Percentiles rank a stretch among this genome's conserved stretches.
These are phyloP conservation scores for Apiosordaria backusii DNA, from an alignment of 495 filamentous ascomycete genomes.

Conservation along the genomic window DNA sequence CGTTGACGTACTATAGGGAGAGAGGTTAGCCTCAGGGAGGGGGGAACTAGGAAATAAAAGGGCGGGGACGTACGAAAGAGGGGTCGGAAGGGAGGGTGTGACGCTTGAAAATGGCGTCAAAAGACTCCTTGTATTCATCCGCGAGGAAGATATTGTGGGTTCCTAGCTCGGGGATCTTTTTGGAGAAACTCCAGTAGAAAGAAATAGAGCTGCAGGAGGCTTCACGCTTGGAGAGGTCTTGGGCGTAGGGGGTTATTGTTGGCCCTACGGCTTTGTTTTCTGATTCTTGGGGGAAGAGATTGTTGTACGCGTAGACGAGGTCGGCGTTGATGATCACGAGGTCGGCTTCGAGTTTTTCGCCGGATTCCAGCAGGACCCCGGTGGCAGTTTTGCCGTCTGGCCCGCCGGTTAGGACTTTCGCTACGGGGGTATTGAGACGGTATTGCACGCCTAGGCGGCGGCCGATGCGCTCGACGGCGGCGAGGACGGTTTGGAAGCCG, in stretches of 20 bases:
- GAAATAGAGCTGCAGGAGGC: conserved; percentile 68
- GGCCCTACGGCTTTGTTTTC: conserved; percentile 4
- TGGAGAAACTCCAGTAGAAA: conserved; percentile 66
- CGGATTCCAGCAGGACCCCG: conserved; percentile 52
- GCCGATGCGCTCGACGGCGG: conserved; percentile 54
- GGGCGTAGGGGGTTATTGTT: conserved; percentile 36
- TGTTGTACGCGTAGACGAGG: conserved; percentile 66
- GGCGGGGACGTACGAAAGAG: conserved; percentile 46
- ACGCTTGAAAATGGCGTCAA: conserved; percentile 66
- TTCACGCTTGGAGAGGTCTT: conserved; percentile 43
- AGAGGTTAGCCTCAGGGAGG: not conserved
- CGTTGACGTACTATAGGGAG: conserved; percentile 61
- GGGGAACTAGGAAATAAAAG: not conserved
- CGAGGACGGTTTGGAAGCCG: conserved; percentile 60
- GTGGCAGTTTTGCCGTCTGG: conserved; percentile 44
- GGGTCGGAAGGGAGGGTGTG: conserved; percentile 60
- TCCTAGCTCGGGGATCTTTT: conserved; percentile 53
- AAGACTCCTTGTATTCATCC: conserved; percentile 62
- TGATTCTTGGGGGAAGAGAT: conserved; percentile 47
- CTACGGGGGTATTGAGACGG: conserved; percentile 51
- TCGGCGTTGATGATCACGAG: conserved; percentile 65
- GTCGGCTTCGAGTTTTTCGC: conserved; percentile 54
- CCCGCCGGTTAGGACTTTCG: conserved; percentile 42
- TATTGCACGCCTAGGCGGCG: conserved; percentile 55
- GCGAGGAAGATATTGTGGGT: conserved; percentile 74